Conservation (phyloP, 305 asterid species). For the Andrographis paniculata region DNA sequence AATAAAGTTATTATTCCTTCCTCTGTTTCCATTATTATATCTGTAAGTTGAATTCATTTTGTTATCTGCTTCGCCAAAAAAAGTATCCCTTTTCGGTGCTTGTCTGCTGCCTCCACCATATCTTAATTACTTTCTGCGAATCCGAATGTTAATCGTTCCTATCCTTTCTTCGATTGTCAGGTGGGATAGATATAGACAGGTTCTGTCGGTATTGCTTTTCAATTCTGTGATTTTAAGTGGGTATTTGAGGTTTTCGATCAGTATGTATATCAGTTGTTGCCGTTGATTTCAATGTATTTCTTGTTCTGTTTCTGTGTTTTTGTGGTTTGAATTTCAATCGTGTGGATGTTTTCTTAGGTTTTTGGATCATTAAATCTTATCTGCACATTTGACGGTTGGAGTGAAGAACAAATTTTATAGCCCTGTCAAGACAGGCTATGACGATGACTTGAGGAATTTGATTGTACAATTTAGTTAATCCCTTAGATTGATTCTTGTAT, state of each 20-base stretch:
- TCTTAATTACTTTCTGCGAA: not conserved
- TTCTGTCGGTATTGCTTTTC: not conserved
- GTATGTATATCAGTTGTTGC: too few relatives aligned
- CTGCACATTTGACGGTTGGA: too few relatives aligned
- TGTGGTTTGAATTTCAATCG: too few relatives aligned
- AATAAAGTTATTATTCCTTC: conserved; percentile 2
- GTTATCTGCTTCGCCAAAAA: not conserved
- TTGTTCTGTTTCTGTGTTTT: too few relatives aligned
- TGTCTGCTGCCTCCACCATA: not conserved
- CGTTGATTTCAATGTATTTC: too few relatives aligned
- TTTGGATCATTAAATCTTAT: too few relatives aligned
- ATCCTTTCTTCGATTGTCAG: conserved; percentile 11
- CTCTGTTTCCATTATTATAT: conserved; percentile 1
- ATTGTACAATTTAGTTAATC: too few relatives aligned
- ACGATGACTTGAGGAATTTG: too few relatives aligned
- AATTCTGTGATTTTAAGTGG: conserved; percentile 4
- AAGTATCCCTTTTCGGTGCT: conserved; percentile 6
- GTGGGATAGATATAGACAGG: not conserved
- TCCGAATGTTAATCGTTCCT: not conserved
- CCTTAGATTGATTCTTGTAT: not conserved
- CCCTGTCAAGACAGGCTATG: too few relatives aligned
- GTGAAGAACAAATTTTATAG: too few relatives aligned
- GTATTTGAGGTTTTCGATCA: conserved; percentile 12
- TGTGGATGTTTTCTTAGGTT: too few relatives aligned
- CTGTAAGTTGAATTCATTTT: conserved; percentile 9